These are phyloP conservation scores for Dryadomyces sulphureus DNA, from an alignment of 2,329 filamentous ascomycete species.

Conservation along the genomic window DNA sequence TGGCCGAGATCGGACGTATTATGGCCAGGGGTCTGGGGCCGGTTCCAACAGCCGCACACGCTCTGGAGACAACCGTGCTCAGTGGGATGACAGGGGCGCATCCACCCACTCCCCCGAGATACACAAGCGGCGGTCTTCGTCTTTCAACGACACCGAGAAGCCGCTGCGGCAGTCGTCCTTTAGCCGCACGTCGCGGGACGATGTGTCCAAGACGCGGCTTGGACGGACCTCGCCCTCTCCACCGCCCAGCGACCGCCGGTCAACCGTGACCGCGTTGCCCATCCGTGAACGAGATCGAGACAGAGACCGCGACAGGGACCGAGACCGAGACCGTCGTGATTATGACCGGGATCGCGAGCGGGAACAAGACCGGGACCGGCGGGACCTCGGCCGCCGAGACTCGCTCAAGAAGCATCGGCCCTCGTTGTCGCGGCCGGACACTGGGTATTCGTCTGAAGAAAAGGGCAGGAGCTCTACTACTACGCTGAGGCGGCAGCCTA, in stretches of 20 bases:
- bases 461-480: background rate
- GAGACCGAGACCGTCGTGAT: conserved; percentile 2
- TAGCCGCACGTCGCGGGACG: conserved; percentile 8
- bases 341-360: conserved; percentile 2
- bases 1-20: conserved; percentile 28
- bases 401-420: background rate
- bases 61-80: conserved; percentile 6
- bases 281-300: conserved; percentile 2
- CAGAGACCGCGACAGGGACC: conserved; percentile 2
- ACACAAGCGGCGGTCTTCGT: conserved; percentile 20
- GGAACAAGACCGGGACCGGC: background rate
- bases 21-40: conserved; percentile 8
- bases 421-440: background rate
- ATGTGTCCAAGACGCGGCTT: conserved; percentile 3
- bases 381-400: background rate
- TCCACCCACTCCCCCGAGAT: conserved; percentile 5
- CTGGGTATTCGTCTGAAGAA: background rate
- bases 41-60: conserved; percentile 3
- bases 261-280: background rate
- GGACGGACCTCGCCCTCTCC: conserved; percentile 8
- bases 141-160: conserved; percentile 12
- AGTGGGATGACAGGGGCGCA: background rate
- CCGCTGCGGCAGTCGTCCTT: conserved; percentile 6
- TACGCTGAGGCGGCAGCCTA: background rate
- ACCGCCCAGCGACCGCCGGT: conserved; percentile 13